A percentile compares a stretch with the other conserved stretches of the same genome.
These are phyloP conservation scores for Aeschynomene evenia DNA, from an alignment of 306 rosid genomes.

Conservation along the genomic window DNA sequence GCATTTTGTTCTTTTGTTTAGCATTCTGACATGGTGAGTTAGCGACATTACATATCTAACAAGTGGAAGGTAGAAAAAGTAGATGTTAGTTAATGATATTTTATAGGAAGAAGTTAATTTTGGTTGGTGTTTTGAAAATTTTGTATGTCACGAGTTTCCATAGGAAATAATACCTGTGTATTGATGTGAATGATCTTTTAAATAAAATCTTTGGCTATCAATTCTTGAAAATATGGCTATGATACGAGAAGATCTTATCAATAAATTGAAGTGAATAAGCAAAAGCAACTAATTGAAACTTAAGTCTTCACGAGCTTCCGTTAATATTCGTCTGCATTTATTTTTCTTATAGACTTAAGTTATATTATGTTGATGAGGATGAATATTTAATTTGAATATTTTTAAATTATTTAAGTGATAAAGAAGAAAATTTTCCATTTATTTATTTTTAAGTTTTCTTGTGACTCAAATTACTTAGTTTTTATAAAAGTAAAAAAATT, in stretches of 20 bases:
- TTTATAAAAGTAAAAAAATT: too few relatives aligned
- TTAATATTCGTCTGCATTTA: too few relatives aligned
- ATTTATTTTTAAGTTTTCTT: too few relatives aligned
- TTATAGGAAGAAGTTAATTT: background rate
- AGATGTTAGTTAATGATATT: conserved; percentile 26
- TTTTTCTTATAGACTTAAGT: too few relatives aligned
- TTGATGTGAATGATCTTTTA: background rate
- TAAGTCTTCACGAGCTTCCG: too few relatives aligned
- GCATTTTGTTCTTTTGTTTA: background rate
- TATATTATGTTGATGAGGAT: too few relatives aligned
- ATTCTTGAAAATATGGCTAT: background rate
- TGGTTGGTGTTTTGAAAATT: conserved; percentile 22
- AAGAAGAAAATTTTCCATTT: too few relatives aligned
- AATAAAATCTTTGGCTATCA: background rate
- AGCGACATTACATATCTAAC: conserved; percentile 14
- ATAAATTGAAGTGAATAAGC: background rate
- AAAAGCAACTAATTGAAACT: too few relatives aligned
- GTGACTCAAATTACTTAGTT: too few relatives aligned
- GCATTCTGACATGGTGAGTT: too few relatives aligned
- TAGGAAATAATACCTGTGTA: background rate
- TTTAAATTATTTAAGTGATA: too few relatives aligned
- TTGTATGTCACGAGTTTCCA: background rate
- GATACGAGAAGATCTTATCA: background rate
- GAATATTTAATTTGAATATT: too few relatives aligned
- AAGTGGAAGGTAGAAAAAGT: background rate